These are phyloP conservation scores for Yamadazyma dendronema DNA, from an alignment of 1,139 yeast genomes.

Conservation along the genomic window DNA sequence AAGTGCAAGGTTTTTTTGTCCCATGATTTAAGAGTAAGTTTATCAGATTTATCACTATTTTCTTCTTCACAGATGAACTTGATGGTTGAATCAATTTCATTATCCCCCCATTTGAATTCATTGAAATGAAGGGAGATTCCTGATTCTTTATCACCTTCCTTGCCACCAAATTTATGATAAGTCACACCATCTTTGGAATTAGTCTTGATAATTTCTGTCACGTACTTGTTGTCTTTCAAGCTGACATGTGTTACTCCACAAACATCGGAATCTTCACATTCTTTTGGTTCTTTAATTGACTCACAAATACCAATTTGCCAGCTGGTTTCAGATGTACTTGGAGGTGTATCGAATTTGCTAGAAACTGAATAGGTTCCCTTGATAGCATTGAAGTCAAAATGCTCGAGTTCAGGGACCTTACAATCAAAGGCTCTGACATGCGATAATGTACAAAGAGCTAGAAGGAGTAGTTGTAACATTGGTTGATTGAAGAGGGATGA, in stretches of 20 bases:
- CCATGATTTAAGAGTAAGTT: slow-evolving; percentile 31
- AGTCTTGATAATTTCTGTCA: slow-evolving; percentile 57
- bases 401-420: slow-evolving; percentile 35
- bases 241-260: slow-evolving; percentile 62
- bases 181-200: slow-evolving; percentile 36
- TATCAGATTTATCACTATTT: slow-evolving; percentile 29
- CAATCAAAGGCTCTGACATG: slow-evolving; percentile 37
- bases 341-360: slow-evolving; percentile 63
- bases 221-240: slow-evolving; percentile 38
- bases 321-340: slow-evolving; percentile 57
- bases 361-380: slow-evolving; percentile 47
- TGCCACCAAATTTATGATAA: slow-evolving; percentile 18
- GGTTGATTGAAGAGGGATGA: background rate
- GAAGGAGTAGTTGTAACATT: background rate
- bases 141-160: slow-evolving; percentile 24
- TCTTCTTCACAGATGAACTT: slow-evolving; percentile 51
- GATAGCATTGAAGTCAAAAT: slow-evolving; percentile 43
- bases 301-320: slow-evolving; percentile 78
- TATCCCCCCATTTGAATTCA: slow-evolving; percentile 74
- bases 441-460: slow-evolving; percentile 1
- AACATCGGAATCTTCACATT: slow-evolving; percentile 66
- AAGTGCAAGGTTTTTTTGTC: slow-evolving; percentile 27
- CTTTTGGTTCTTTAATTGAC: slow-evolving; percentile 36
- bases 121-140: slow-evolving; percentile 49
- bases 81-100: slow-evolving; percentile 49